Conservation (phyloP, 2,329 filamentous ascomycete genomes). For the Penicillium sumatraense region DNA sequence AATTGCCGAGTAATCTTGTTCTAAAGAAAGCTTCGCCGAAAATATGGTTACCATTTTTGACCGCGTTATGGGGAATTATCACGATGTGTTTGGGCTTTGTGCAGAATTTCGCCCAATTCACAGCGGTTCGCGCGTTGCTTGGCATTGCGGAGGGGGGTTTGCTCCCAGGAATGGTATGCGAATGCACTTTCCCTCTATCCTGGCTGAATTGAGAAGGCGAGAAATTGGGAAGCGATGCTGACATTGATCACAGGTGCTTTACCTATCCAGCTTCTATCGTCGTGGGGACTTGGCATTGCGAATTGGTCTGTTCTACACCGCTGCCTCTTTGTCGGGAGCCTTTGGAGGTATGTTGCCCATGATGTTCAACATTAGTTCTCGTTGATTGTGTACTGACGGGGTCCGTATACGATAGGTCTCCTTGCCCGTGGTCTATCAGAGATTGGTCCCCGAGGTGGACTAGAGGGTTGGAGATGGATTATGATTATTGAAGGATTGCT, state of each 20-base stretch:
- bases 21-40: slow-evolving; percentile 65
- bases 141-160: slow-evolving; percentile 68
- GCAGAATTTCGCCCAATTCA: slow-evolving; percentile 57
- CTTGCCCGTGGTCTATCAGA: slow-evolving; percentile 64
- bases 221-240: slow-evolving; percentile 11
- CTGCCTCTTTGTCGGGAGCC: slow-evolving; percentile 67
- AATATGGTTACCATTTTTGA: slow-evolving; percentile 64
- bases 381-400: too few relatives aligned
- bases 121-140: slow-evolving; percentile 64
- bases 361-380: too few relatives aligned
- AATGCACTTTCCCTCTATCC: neutral
- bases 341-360: slow-evolving; percentile 59
- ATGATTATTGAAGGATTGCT: slow-evolving; percentile 62
- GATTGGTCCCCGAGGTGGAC: slow-evolving; percentile 60
- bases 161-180: slow-evolving; percentile 66
- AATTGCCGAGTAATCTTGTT: slow-evolving; percentile 67
- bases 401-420: too few relatives aligned
- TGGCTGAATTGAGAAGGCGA: too few relatives aligned
- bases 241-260: slow-evolving; percentile 57
- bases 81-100: slow-evolving; percentile 50
- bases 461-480: slow-evolving; percentile 66
- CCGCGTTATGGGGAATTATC: slow-evolving; percentile 62
- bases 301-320: slow-evolving; percentile 71
- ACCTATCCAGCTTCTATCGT: slow-evolving; percentile 66
- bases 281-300: slow-evolving; percentile 64